Base-by-base conservation (phyloP, 371 early-diverging fungal genomes). In the Caulochytrium protostelioides region DNA sequence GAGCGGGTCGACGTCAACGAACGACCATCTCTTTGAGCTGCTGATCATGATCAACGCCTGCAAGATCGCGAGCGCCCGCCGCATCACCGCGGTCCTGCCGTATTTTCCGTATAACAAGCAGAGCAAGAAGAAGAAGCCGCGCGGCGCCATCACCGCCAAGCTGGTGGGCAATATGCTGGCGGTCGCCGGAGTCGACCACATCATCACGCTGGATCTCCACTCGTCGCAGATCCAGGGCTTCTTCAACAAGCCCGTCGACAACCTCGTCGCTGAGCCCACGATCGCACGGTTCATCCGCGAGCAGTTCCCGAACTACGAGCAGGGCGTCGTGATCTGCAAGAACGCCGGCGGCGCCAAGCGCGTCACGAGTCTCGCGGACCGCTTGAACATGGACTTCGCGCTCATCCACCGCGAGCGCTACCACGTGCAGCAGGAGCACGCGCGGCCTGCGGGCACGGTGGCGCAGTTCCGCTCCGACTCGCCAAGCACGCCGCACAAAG, bases 341-440 rank as follows among this genome's bases (percentile, higher is more conserved):
- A 90, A 94, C 54, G 85, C 94, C n/a, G 94, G 95, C 37, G 91
- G 87, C 23, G 83, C 87, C 44, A 89, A 90, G 62, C 72, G 82
- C 47, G 97, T 89, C 7, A 90, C 97, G 1, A 79, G 84, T 21
- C 57, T 95, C 35, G 94, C 97, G 6, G 97, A 95, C 57, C 69
- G 75, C 7, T 70, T 95, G 48, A 72, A 81, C 41, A 60, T 90
- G 36, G 79, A 83, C 44, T 95, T 95, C 63, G 95, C 95, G 20
- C 54, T 94, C 49, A 87, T 94, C 43, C 92, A 94, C 54, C 49
- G 54, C 12, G 62, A 62, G 37, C 41, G 55, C 23, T 46, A 49
- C 24, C 52, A 50, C 32, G 43, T 44, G 19, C 15, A 13, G 9
- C 21, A 39, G n/a, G n/a, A n/a, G n/a, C n/a, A n/a, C n/a, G n/a